phyloP scores from a whole-genome alignment of 1,139 yeast genomes.

The Candida dubliniensis region DNA sequence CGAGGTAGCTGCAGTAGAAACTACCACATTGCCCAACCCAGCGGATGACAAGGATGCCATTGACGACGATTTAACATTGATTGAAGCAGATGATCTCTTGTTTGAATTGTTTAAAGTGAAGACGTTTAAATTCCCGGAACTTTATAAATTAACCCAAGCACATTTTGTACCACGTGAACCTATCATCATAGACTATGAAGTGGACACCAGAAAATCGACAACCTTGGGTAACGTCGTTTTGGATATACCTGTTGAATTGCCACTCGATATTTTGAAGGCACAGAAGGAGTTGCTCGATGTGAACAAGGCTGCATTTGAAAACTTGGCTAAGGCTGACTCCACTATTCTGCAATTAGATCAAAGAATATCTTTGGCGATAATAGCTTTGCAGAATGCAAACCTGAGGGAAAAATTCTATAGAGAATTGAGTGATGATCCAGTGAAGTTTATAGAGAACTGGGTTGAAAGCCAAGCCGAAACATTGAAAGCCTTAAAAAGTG shows the following conservation, averaged over 20 bases:
- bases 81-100: conserved; percentile 68
- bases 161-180: conserved; percentile 79
- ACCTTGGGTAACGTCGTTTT: conserved; percentile 79
- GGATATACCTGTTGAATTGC: conserved; percentile 69
- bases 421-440: conserved; percentile 74
- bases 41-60: conserved; percentile 20
- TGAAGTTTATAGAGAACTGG: conserved; percentile 71
- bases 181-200: conserved; percentile 67
- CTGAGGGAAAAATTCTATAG: conserved; percentile 60
- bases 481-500: conserved; percentile 74
- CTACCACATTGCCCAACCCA: conserved; percentile 11
- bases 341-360: conserved; percentile 58
- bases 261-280: conserved; percentile 41
- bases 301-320: conserved; percentile 41
- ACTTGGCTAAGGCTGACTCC: conserved; percentile 44
- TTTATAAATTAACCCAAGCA: conserved; percentile 62
- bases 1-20: conserved; percentile 39
- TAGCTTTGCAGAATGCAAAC: conserved; percentile 60
- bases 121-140: conserved; percentile 66
- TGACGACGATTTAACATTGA: conserved; percentile 42
- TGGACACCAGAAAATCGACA: conserved; percentile 72
- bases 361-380: conserved; percentile 61
- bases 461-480: conserved; percentile 73
- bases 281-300: conserved; percentile 42
- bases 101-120: conserved; percentile 54